A percentile compares a stretch with the other conserved stretches of the same genome.
Conservation (phyloP, 2,329 filamentous ascomycete species). For the Paraconiothyrium brasiliense region DNA sequence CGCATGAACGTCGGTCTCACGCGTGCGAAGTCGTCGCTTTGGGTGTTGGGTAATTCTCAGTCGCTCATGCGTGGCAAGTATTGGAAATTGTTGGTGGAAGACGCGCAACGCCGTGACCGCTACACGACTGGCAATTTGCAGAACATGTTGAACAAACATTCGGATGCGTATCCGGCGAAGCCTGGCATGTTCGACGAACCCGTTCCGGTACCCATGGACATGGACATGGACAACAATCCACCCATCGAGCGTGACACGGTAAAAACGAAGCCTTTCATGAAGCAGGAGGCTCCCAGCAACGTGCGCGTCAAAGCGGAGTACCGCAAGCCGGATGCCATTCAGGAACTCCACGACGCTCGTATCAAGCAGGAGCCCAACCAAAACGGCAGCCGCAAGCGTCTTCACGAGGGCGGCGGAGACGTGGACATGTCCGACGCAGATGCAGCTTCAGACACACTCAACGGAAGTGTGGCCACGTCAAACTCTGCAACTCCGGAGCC, state of each 20-base stretch:
- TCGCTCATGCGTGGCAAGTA: conserved; percentile 88
- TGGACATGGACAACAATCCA: conserved; percentile 35
- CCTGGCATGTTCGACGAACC: conserved; percentile 33
- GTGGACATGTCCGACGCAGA: conserved; percentile 42
- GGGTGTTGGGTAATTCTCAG: conserved; percentile 92
- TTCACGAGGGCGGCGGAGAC: conserved; percentile 67
- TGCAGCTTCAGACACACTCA: conserved; percentile 34
- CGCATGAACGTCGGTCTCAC: conserved; percentile 99
- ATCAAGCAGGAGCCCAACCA: conserved; percentile 62
- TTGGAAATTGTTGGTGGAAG: conserved; percentile 86
- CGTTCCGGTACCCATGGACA: conserved; percentile 31
- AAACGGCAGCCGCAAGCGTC: conserved; percentile 82
- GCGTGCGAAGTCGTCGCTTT: conserved; percentile 93
- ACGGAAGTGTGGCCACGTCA: conserved; percentile 27
- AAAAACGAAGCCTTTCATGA: conserved; percentile 27
- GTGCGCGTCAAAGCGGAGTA: conserved; percentile 29
- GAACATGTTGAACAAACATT: conserved; percentile 63
- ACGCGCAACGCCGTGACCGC: conserved; percentile 76
- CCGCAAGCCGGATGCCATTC: neutral
- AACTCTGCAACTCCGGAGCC: conserved; percentile 23
- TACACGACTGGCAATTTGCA: conserved; percentile 77
- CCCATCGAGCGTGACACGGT: conserved; percentile 10
- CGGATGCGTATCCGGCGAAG: conserved; percentile 51
- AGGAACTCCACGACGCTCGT: neutral
- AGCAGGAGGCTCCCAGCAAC: conserved; percentile 28